Evolutionary conservation across 352 stramenopile genomes (phyloP), one percentile per base, ranked within the genome.

Genomic region (Globisporangium sylvaticum): DNA sequence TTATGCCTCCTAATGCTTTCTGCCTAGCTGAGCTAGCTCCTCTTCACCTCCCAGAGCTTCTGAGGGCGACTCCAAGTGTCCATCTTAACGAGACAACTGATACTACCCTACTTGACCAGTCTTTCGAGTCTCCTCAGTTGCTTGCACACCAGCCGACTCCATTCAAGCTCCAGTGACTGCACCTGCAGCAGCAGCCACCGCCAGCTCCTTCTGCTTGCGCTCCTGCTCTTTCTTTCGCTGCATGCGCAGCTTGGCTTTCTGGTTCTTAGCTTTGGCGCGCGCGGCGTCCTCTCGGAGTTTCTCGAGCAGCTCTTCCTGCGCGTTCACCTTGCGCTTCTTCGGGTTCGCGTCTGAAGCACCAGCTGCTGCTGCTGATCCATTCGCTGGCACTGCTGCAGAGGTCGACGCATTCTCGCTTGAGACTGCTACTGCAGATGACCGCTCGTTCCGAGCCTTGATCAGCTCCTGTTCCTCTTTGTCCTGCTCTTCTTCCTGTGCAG

Each of bases 171-270:
- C 20, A 62, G 32, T 2, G 7, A 2, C 3, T 53, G n/a, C 34
- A 18, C 8, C 34, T 2, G 12, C 8, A 34, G 32, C n/a, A 37
- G 58, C 24, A 27, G 53, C 27, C 54, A 27, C 50, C 24, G 56
- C 24, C 18, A 68, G 39, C 29, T 32, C 31, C 15, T 70, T 64
- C 44, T 76, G 58, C 57, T 71, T 65, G n/a, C 70, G 70, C 65
- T 80, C 74, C 52, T 89, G 66, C 58, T 88, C 76, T 67, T 90
- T 94, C 72, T 94, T 94, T 57, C 81, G 80, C 72, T 92, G 82
- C 58, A 84, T 61, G n/a, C 84, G 81, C 66, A 80, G 67, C 62
- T 92, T 94, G n/a, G 73, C 65, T 64, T 94, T 94, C 31, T 82
- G 71, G 60, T 94, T 94, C 70, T 92, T 91, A 29, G 76, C 79